Evolutionary conservation across 306 rosid genomes (phyloP).

Genomic region (Quercus glauca): DNA sequence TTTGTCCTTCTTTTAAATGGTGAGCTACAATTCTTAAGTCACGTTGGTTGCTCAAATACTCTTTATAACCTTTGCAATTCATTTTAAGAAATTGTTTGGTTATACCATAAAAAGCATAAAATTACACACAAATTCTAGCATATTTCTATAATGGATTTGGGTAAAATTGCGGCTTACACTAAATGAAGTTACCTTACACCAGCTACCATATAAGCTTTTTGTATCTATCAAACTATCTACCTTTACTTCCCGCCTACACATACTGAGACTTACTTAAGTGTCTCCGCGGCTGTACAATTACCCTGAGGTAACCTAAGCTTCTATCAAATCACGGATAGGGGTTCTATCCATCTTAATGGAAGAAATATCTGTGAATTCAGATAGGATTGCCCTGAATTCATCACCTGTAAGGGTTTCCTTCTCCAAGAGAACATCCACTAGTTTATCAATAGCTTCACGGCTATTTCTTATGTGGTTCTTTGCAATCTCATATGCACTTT

Average conservation of each 20-base stretch:
- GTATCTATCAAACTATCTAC: neutral
- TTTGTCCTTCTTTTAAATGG: too few species aligned
- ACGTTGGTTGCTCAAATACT: too few species aligned
- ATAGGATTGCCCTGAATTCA: slow-evolving; percentile 63
- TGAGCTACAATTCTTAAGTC: too few species aligned
- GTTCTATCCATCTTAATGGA: slow-evolving; percentile 21
- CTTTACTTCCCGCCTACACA: neutral
- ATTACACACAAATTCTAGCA: too few species aligned
- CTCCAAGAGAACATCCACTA: slow-evolving; percentile 64
- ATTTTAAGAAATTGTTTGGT: too few species aligned
- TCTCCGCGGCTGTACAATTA: neutral
- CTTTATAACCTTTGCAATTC: too few species aligned
- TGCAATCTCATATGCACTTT: slow-evolving; percentile 58
- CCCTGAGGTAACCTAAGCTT: slow-evolving; percentile 21
- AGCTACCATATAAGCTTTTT: neutral
- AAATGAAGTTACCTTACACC: neutral
- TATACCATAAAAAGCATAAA: too few species aligned
- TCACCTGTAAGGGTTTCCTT: slow-evolving; percentile 65
- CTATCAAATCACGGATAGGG: slow-evolving; percentile 39
- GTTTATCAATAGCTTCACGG: slow-evolving; percentile 59
- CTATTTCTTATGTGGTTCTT: slow-evolving; percentile 53
- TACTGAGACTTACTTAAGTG: neutral
- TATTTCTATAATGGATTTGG: neutral
- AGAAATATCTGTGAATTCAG: slow-evolving; percentile 50
- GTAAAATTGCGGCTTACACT: neutral